Conservation (phyloP, 495 filamentous ascomycete genomes). For the Penicillium waksmanii region DNA sequence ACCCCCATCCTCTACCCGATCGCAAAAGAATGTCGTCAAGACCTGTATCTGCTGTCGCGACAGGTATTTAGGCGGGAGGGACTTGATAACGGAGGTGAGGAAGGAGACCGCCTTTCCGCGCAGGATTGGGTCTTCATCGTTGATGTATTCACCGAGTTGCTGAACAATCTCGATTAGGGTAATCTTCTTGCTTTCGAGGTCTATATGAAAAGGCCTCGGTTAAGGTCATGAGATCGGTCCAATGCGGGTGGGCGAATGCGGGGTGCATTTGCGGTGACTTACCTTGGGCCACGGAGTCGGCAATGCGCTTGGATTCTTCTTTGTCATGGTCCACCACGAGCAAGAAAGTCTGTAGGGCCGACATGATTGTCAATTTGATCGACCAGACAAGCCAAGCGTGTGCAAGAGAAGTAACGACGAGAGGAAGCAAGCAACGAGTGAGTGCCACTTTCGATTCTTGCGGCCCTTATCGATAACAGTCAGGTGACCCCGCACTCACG, state of each 20-base stretch:
- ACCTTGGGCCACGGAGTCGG: conserved; percentile 61
- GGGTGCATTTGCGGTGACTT: conserved; percentile 22
- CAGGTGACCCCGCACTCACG: conserved; percentile 1
- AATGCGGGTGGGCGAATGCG: conserved; percentile 19
- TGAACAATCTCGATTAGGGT: conserved; percentile 70
- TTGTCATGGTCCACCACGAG: conserved; percentile 66
- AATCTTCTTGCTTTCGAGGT: conserved; percentile 62
- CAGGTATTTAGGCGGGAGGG: conserved; percentile 61
- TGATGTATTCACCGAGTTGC: conserved; percentile 70
- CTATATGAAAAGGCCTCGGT: conserved; percentile 35
- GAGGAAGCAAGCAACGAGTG: conserved; percentile 5
- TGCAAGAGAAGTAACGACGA: neutral
- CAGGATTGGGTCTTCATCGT: conserved; percentile 66
- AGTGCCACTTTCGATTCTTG: conserved; percentile 25
- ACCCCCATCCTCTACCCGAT: conserved; percentile 64
- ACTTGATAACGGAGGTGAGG: conserved; percentile 65
- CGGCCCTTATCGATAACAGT: conserved; percentile 2
- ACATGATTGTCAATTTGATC: conserved; percentile 50
- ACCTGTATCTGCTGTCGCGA: conserved; percentile 69
- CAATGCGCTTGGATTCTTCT: conserved; percentile 61
- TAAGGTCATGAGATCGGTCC: conserved; percentile 15
- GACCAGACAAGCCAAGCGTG: conserved; percentile 17
- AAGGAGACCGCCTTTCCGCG: conserved; percentile 70
- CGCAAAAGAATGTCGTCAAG: conserved; percentile 61
- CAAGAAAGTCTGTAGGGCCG: conserved; percentile 66